Conservation (phyloP, 768 basidiomycete genomes). For the Auricularia cornea region DNA sequence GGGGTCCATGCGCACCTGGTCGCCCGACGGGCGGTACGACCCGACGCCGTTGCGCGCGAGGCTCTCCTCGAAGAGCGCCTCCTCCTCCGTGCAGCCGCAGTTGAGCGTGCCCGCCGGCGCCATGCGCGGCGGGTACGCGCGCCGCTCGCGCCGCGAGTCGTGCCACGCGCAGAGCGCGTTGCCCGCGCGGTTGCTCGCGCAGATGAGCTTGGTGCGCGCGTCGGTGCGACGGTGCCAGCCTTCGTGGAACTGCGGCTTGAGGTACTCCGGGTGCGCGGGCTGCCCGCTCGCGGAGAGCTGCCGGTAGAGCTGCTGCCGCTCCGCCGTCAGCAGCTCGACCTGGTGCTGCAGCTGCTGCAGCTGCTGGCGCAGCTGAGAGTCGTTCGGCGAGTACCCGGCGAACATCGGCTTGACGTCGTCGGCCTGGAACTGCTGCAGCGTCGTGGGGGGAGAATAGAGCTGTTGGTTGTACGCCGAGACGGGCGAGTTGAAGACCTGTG, state of each 20-base stretch:
- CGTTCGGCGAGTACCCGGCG: background rate
- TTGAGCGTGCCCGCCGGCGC: conserved; percentile 73
- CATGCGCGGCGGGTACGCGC: conserved; percentile 67
- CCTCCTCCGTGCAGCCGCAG: conserved; percentile 77
- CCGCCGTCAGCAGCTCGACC: background rate
- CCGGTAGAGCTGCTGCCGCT: background rate
- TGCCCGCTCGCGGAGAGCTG: background rate
- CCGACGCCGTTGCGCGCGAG: conserved; percentile 71
- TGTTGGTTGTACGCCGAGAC: background rate
- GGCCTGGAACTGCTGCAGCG: too few relatives aligned
- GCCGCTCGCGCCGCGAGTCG: conserved; percentile 76
- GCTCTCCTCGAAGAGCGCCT: conserved; percentile 83
- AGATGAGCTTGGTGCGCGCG: conserved; percentile 60
- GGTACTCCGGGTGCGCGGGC: conserved; percentile 29
- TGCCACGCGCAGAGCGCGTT: conserved; percentile 89
- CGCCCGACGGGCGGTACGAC: conserved; percentile 67
- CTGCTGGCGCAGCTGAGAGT: background rate
- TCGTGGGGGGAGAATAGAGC: too few relatives aligned
- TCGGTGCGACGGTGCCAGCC: conserved; percentile 71
- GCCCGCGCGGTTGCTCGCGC: conserved; percentile 77
- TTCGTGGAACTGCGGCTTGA: conserved; percentile 38
- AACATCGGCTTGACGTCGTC: background rate
- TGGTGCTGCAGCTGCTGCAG: background rate
- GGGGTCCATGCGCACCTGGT: conserved; percentile 83
- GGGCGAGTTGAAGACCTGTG: background rate